Percentiles rank a stretch among this genome's conserved stretches.
Conservation (phyloP, 2,329 filamentous ascomycete genomes). For the Phialophora macrospora region DNA sequence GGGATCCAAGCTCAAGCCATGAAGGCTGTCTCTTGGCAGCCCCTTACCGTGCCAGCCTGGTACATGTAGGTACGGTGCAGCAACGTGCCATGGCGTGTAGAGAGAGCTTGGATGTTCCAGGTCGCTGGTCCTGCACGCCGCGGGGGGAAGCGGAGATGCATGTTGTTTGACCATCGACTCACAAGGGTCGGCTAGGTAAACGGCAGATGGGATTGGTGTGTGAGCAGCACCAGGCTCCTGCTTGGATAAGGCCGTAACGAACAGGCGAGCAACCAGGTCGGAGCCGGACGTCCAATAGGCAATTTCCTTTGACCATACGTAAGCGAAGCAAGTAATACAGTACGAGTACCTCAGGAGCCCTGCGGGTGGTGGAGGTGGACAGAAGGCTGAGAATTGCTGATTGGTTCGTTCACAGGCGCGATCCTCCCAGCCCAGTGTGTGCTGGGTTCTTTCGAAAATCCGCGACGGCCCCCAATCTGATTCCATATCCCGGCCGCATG, state of each 20-base stretch:
- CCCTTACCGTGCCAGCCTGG: background rate
- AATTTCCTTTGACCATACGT: background rate
- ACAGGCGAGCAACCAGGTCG: conserved; percentile 6
- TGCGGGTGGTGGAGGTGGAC: background rate
- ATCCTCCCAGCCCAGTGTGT: background rate
- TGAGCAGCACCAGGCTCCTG: background rate
- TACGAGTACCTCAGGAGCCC: background rate
- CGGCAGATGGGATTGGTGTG: background rate
- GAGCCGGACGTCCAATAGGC: conserved; percentile 1
- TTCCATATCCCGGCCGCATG: background rate
- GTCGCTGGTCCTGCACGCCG: background rate
- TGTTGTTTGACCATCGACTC: background rate
- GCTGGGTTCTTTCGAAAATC: background rate
- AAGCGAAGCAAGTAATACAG: conserved; percentile 13
- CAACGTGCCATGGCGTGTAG: background rate
- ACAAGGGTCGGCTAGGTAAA: conserved; percentile 1
- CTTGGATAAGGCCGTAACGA: background rate
- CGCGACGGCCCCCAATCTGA: conserved; percentile 1
- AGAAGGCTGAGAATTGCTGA: background rate
- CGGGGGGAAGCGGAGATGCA: background rate
- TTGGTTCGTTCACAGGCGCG: conserved; percentile 5
- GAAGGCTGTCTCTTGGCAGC: background rate
- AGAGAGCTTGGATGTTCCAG: background rate
- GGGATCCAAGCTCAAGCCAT: background rate
- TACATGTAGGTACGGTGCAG: background rate